Evolutionary conservation across 2,329 filamentous ascomycete genomes (phyloP).

Genomic region (Paecilomyces sp.): DNA sequence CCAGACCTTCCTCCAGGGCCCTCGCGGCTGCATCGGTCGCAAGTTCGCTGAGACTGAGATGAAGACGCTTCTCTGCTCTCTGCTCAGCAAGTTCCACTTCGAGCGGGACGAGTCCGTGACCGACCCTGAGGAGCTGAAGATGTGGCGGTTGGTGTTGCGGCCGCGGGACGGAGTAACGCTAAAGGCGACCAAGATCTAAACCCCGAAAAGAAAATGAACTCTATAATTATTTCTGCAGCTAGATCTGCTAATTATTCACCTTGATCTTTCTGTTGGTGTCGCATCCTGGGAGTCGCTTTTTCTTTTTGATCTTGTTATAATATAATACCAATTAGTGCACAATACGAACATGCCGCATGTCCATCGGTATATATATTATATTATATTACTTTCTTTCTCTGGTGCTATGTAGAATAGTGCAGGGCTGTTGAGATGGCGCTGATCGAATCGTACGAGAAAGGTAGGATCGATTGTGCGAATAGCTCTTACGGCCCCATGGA

Average conservation of each 20-base stretch:
- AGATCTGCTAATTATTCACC: not conserved
- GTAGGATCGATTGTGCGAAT: no score
- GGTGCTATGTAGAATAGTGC: no score
- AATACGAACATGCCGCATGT: no score
- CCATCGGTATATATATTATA: no score
- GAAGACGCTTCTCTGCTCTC: constrained; percentile 26
- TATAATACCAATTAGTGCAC: not conserved
- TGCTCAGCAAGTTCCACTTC: constrained; percentile 28
- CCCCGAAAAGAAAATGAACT: not conserved
- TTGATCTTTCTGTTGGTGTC: not conserved
- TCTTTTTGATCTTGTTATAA: not conserved
- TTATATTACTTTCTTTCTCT: no score
- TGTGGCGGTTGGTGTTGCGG: constrained; percentile 42
- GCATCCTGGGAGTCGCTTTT: not conserved
- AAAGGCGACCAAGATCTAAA: constrained; percentile 20
- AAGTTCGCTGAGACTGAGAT: constrained; percentile 31
- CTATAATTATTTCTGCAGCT: not conserved
- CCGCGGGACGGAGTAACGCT: constrained; percentile 38
- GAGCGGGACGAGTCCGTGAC: constrained; percentile 27
- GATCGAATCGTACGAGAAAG: no score
- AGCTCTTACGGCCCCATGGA: no score
- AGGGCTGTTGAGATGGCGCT: no score
- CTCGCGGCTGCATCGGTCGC: constrained; percentile 24
- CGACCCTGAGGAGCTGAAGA: constrained; percentile 42
- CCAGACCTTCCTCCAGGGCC: constrained; percentile 27